These are phyloP conservation scores for Chaetomiaceae sp. DNA, from an alignment of 2,329 filamentous ascomycete genomes.

Conservation along the genomic window DNA sequence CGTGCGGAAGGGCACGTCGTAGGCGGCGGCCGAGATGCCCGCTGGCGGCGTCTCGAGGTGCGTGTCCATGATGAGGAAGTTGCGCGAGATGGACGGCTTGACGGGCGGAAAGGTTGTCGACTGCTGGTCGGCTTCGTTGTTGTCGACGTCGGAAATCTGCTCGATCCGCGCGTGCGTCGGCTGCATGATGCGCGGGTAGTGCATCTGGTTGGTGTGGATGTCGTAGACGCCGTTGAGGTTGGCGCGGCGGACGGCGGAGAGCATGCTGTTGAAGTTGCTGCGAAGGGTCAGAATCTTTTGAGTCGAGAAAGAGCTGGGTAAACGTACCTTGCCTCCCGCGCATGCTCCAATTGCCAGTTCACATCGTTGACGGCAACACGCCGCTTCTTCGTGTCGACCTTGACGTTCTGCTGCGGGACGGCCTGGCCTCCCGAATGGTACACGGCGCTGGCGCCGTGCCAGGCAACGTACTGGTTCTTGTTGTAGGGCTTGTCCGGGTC, in stretches of 20 bases:
- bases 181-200: conserved; percentile 83
- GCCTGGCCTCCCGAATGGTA: conserved; percentile 81
- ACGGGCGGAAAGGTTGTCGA: conserved; percentile 44
- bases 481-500: conserved; percentile 85
- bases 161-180: conserved; percentile 83
- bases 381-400: conserved; percentile 70
- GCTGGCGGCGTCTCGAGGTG: conserved; percentile 48
- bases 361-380: conserved; percentile 84
- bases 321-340: conserved; percentile 77
- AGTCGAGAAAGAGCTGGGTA: not conserved
- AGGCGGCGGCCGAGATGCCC: conserved; percentile 44
- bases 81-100: conserved; percentile 47
- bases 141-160: conserved; percentile 51
- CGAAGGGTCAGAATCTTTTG: not conserved
- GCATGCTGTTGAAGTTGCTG: conserved; percentile 78
- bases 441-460: conserved; percentile 94
- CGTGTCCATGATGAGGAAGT: conserved; percentile 54
- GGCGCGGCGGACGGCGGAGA: conserved; percentile 63
- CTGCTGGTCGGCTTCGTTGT: conserved; percentile 27
- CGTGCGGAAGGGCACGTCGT: conserved; percentile 40
- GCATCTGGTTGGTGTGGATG: conserved; percentile 87
- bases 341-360: conserved; percentile 97
- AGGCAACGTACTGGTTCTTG: conserved; percentile 97
- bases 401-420: conserved; percentile 70
- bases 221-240: conserved; percentile 82